Conservation (phyloP, 2,329 filamentous ascomycete species). For the Aphanocladium album region DNA sequence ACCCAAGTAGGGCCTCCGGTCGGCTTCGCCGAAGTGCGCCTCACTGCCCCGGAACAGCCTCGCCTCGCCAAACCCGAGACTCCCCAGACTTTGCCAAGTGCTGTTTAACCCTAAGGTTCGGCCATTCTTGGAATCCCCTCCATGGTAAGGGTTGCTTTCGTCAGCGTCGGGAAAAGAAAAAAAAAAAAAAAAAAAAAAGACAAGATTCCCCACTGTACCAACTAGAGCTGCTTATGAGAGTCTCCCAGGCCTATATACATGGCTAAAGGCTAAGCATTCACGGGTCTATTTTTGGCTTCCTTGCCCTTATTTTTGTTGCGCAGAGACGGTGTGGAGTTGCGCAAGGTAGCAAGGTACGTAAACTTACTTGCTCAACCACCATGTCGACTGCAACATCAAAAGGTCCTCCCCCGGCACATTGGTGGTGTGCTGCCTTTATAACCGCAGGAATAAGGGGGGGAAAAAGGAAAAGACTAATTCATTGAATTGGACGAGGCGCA, state of each 20-base stretch:
- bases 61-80: not conserved
- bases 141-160: too few relatives aligned
- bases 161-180: not conserved
- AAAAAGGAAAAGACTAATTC: too few relatives aligned
- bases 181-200: not conserved
- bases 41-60: not conserved
- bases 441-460: too few relatives aligned
- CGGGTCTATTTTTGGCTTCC: not conserved
- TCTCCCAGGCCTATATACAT: not conserved
- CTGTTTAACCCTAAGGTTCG: too few relatives aligned
- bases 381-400: too few relatives aligned
- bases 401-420: too few relatives aligned
- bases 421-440: too few relatives aligned
- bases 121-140: too few relatives aligned
- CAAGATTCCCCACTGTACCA: not conserved
- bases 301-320: not conserved
- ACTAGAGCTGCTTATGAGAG: not conserved
- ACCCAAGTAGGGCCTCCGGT: not conserved
- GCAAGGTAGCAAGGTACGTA: too few relatives aligned
- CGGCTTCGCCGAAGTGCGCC: slow-evolving; percentile 3
- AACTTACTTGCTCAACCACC: too few relatives aligned
- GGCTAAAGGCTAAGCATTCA: not conserved
- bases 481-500: not conserved
- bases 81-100: not conserved
- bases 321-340: not conserved